Conservation (phyloP, 352 stramenopile species). For the Paralagenidium karlingii region DNA sequence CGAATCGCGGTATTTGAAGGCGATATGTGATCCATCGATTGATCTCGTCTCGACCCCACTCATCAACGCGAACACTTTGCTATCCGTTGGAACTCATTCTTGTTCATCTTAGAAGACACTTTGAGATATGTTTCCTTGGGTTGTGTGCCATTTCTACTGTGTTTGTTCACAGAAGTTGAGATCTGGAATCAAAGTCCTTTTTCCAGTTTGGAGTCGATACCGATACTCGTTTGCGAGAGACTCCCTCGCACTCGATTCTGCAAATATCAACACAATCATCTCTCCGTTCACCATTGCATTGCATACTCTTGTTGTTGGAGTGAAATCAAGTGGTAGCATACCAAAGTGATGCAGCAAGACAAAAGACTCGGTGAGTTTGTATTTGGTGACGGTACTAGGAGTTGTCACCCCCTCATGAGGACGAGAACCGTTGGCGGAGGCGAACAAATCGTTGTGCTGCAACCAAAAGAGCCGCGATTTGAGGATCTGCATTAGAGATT, state of each 20-base stretch:
- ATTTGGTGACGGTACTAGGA: background rate
- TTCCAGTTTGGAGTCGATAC: too few species aligned
- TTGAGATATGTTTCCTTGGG: too few species aligned
- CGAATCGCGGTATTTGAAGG: too few species aligned
- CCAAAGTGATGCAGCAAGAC: conserved; percentile 23
- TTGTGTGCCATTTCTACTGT: too few species aligned
- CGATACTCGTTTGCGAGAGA: too few species aligned
- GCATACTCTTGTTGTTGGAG: conserved; percentile 7
- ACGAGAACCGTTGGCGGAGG: conserved; percentile 3
- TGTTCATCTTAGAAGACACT: too few species aligned
- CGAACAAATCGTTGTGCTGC: conserved; percentile 35
- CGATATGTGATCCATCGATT: too few species aligned
- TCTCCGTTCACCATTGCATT: conserved; percentile 21
- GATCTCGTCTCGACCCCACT: too few species aligned
- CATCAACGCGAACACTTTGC: too few species aligned
- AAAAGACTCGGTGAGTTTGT: conserved; percentile 21
- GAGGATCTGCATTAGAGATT: conserved; percentile 19
- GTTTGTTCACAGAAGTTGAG: too few species aligned
- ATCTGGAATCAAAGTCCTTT: too few species aligned
- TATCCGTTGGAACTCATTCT: too few species aligned
- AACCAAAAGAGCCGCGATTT: conserved; percentile 38
- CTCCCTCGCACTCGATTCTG: background rate
- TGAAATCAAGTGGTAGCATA: conserved; percentile 11
- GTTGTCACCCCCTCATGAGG: background rate
- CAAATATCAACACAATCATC: conserved; percentile 19